A percentile compares a stretch with the other conserved stretches of the same genome.
These are phyloP conservation scores for Alternaria triticina DNA, from an alignment of 2,329 filamentous ascomycete genomes.

Conservation along the genomic window DNA sequence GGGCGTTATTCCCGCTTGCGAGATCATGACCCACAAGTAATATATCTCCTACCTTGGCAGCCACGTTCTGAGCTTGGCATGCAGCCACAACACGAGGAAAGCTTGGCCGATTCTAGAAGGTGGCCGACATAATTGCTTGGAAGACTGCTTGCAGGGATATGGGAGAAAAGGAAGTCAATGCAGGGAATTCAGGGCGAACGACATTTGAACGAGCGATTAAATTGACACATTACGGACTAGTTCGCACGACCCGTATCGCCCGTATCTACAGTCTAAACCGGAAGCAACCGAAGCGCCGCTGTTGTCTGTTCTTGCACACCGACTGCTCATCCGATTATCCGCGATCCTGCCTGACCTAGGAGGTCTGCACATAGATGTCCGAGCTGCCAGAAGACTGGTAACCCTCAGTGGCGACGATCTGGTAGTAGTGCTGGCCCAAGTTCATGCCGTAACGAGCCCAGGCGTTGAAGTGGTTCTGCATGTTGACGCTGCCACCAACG, in stretches of 20 bases:
- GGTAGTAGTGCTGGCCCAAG: constrained; percentile 21
- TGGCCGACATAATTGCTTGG: background rate
- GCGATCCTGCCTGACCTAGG: background rate
- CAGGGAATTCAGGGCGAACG: background rate
- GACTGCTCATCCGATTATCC: background rate
- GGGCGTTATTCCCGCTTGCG: background rate
- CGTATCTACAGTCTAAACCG: background rate
- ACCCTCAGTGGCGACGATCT: constrained; percentile 60
- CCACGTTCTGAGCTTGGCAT: background rate
- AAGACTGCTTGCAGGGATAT: background rate
- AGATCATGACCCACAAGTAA: background rate
- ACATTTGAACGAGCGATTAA: background rate
- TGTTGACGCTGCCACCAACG: constrained; percentile 49
- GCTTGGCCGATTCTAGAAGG: background rate
- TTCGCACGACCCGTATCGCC: background rate
- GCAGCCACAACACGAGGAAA: background rate
- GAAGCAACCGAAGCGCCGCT: background rate
- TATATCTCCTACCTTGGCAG: background rate
- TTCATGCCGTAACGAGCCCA: constrained; percentile 32
- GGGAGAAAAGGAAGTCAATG: background rate
- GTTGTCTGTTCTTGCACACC: background rate
- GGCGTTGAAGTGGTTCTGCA: constrained; percentile 35
- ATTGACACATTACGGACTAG: background rate
- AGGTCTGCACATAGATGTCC: constrained; percentile 12
- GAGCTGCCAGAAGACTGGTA: constrained; percentile 55